A percentile compares a stretch with the other conserved stretches of the same genome.
Evolutionary conservation across 192 early-diverging fungal genomes (phyloP).

Genomic region (Coemansia sp.): DNA sequence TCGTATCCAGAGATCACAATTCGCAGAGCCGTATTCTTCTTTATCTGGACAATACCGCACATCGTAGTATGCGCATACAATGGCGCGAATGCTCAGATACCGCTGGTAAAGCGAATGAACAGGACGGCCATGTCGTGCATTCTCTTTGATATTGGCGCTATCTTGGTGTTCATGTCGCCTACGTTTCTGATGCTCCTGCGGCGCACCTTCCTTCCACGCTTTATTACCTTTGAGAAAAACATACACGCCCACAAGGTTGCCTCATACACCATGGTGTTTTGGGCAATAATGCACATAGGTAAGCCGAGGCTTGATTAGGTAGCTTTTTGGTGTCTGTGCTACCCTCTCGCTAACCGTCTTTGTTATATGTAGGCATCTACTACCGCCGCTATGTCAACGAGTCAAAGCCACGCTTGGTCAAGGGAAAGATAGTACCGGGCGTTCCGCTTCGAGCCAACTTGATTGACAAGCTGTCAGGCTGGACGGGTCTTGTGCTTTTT

Average conservation of each 20-base stretch:
- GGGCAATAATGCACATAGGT: slow-evolving; percentile 60
- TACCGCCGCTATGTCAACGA: slow-evolving; percentile 20
- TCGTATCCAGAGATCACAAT: slow-evolving; percentile 46
- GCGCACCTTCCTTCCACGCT: slow-evolving; percentile 57
- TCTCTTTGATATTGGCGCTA: slow-evolving; percentile 60
- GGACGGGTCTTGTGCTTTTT: slow-evolving; percentile 71
- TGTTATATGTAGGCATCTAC: slow-evolving; percentile 26
- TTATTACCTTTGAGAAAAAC: slow-evolving; percentile 70
- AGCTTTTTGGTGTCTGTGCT: neutral
- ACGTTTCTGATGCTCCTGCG: slow-evolving; percentile 61
- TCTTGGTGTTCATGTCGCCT: slow-evolving; percentile 82
- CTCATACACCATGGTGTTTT: slow-evolving; percentile 66
- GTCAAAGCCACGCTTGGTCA: slow-evolving; percentile 11
- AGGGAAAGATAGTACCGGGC: slow-evolving; percentile 15
- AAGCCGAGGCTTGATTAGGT: neutral
- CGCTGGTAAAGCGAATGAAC: slow-evolving; percentile 23
- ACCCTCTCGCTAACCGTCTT: neutral
- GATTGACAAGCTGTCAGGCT: slow-evolving; percentile 45
- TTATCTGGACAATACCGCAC: slow-evolving; percentile 38
- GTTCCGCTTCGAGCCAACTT: slow-evolving; percentile 20
- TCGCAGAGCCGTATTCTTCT: slow-evolving; percentile 29
- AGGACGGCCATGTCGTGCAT: slow-evolving; percentile 24
- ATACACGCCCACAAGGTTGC: slow-evolving; percentile 74
- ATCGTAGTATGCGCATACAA: slow-evolving; percentile 29
- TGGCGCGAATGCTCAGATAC: neutral